Percentiles rank a stretch among this genome's conserved stretches.
Evolutionary conservation across 805 yeast species (phyloP).

Genomic region (Wickerhamomyces alni): DNA sequence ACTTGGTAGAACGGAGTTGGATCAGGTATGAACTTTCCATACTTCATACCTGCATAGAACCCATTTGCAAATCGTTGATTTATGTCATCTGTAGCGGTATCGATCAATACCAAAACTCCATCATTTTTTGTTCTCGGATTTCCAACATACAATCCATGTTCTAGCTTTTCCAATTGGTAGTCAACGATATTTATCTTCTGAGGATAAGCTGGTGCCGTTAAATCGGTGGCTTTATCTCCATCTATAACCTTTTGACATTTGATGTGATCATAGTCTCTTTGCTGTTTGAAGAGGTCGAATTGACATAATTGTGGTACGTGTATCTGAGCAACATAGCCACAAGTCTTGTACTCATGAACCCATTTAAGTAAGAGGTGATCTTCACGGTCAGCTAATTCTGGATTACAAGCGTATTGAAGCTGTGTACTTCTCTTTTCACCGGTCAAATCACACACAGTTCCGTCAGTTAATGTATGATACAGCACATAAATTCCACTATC

Average conservation of each 20-base stretch:
- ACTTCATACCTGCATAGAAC: not conserved
- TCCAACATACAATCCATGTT: not conserved
- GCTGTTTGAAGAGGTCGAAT: constrained; percentile 13
- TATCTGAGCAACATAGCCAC: constrained; percentile 17
- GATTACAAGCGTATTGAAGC: constrained; percentile 19
- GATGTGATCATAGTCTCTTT: not conserved
- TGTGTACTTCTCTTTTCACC: constrained; percentile 17
- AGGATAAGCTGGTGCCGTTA: not conserved
- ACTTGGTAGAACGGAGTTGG: not conserved
- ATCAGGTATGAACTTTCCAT: not conserved
- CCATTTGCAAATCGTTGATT: not conserved
- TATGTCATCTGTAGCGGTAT: not conserved
- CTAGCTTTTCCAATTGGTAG: not conserved
- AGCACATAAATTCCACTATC: constrained; percentile 9
- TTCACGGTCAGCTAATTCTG: not conserved
- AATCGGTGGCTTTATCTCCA: not conserved
- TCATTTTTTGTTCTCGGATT: not conserved
- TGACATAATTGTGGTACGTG: constrained; percentile 17
- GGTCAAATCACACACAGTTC: constrained; percentile 22
- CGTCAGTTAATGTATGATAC: constrained; percentile 7
- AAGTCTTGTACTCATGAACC: constrained; percentile 17
- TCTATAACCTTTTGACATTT: constrained; percentile 2
- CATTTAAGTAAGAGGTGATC: constrained; percentile 1
- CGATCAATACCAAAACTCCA: not conserved
- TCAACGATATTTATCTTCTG: not conserved